Evolutionary conservation across 2,329 filamentous ascomycete species (phyloP).

Genomic region (Hymenoscyphus repandus): DNA sequence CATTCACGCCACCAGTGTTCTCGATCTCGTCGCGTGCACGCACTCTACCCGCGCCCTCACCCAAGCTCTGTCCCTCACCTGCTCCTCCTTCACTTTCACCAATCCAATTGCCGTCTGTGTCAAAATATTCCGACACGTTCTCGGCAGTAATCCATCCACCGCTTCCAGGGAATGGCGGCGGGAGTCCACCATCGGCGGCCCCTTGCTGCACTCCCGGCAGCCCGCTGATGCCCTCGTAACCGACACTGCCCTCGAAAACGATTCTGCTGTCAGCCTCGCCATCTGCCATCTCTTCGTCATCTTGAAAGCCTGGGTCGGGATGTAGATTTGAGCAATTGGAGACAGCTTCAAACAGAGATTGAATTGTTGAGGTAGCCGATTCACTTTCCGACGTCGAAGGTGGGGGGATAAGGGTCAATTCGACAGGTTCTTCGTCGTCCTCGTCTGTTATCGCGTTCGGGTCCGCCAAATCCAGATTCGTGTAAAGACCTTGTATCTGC

Average conservation of each 20-base stretch:
- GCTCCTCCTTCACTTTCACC: slow-evolving; percentile 34
- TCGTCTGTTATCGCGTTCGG: slow-evolving; percentile 38
- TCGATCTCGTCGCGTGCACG: slow-evolving; percentile 50
- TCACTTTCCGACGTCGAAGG: slow-evolving; percentile 11
- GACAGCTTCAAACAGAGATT: slow-evolving; percentile 56
- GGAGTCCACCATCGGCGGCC: slow-evolving; percentile 45
- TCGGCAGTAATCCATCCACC: slow-evolving; percentile 87
- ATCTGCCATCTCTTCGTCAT: slow-evolving; percentile 51
- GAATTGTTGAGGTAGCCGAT: slow-evolving; percentile 25
- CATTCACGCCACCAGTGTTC: slow-evolving; percentile 36
- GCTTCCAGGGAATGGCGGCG: slow-evolving; percentile 67
- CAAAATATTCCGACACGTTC: slow-evolving; percentile 80
- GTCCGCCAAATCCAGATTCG: slow-evolving; percentile 62
- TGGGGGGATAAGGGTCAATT: slow-evolving; percentile 60
- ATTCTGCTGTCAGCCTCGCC: slow-evolving; percentile 46
- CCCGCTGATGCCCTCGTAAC: slow-evolving; percentile 50
- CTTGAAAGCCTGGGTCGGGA: slow-evolving; percentile 56
- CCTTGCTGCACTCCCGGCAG: slow-evolving; percentile 50
- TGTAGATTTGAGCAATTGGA: slow-evolving; percentile 71
- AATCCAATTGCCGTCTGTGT: slow-evolving; percentile 76
- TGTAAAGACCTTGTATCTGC: slow-evolving; percentile 49
- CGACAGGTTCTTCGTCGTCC: slow-evolving; percentile 61
- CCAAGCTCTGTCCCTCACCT: slow-evolving; percentile 57
- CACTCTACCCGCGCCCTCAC: slow-evolving; percentile 59
- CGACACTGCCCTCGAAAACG: slow-evolving; percentile 47